phyloP scores from a whole-genome alignment of 305 asterid species.

The Solanum chacoense region DNA sequence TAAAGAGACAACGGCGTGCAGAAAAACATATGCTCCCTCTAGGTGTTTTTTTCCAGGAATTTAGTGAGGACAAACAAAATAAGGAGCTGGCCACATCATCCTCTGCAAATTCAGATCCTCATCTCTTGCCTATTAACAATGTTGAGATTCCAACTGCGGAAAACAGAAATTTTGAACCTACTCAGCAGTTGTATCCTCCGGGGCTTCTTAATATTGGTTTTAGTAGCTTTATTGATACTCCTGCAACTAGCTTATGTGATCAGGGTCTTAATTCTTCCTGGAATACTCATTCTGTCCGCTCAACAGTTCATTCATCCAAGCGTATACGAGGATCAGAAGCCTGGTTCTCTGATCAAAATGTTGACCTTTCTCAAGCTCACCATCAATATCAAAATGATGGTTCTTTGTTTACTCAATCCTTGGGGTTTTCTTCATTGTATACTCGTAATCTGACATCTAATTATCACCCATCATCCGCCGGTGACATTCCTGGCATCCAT shows the following conservation, averaged over 20 bases:
- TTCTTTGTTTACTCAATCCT: conserved; percentile 24
- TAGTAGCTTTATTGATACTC: conserved; percentile 23
- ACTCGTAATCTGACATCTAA: conserved; percentile 21
- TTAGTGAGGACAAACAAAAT: conserved; percentile 28
- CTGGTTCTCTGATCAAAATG: conserved; percentile 12
- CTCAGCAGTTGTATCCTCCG: conserved; percentile 15
- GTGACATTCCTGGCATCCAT: conserved; percentile 26
- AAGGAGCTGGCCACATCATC: conserved; percentile 16
- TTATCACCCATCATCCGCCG: conserved; percentile 15
- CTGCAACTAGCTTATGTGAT: conserved; percentile 21
- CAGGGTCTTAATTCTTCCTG: conserved; percentile 21
- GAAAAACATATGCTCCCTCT: conserved; percentile 53
- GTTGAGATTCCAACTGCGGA: conserved; percentile 28
- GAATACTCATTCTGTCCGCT: conserved; percentile 10
- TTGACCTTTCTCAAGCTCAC: conserved; percentile 16
- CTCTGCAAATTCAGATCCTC: conserved; percentile 19
- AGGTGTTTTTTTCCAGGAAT: conserved; percentile 21
- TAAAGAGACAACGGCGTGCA: conserved; percentile 48
- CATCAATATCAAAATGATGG: conserved; percentile 22
- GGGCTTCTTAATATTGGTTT: conserved; percentile 17
- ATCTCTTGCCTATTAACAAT: conserved; percentile 16
- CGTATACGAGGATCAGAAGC: conserved; percentile 27
- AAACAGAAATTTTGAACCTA: conserved; percentile 20
- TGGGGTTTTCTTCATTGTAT: conserved; percentile 13
- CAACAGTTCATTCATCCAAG: conserved; percentile 31